Conservation (phyloP, 2,329 filamentous ascomycete genomes). For the Botrytis sinoallii region DNA sequence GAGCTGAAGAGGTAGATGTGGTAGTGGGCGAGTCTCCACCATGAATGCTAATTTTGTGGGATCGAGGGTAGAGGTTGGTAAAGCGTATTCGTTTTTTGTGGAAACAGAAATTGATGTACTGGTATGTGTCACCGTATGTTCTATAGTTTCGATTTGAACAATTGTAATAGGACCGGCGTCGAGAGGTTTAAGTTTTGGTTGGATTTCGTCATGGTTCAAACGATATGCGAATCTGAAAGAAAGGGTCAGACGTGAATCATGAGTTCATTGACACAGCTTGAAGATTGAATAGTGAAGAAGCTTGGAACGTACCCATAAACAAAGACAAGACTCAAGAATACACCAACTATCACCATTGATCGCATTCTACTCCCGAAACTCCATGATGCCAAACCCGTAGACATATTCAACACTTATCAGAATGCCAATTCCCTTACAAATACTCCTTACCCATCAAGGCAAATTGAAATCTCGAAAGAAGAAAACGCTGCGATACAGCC, state of each 20-base stretch:
- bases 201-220: not conserved
- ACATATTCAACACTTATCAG: not conserved
- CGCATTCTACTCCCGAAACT: slow-evolving; percentile 2
- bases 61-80: slow-evolving; percentile 30
- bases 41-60: slow-evolving; percentile 48
- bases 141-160: not conserved
- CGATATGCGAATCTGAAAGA: not conserved
- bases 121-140: slow-evolving; percentile 2
- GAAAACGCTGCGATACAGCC: not conserved
- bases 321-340: slow-evolving; percentile 4
- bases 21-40: slow-evolving; percentile 50
- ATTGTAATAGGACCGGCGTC: not conserved
- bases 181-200: not conserved
- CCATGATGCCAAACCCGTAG: not conserved
- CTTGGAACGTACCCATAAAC: slow-evolving; percentile 11
- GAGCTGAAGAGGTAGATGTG: slow-evolving; percentile 51
- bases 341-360: not conserved
- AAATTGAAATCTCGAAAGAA: not conserved
- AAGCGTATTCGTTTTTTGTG: slow-evolving; percentile 12
- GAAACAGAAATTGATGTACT: not conserved
- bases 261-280: no score
- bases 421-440: not conserved
- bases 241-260: not conserved
- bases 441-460: not conserved
- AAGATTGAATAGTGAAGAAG: no score